phyloP scores from a whole-genome alignment of 78 protist genomes.

The Isochrysis galbana region DNA sequence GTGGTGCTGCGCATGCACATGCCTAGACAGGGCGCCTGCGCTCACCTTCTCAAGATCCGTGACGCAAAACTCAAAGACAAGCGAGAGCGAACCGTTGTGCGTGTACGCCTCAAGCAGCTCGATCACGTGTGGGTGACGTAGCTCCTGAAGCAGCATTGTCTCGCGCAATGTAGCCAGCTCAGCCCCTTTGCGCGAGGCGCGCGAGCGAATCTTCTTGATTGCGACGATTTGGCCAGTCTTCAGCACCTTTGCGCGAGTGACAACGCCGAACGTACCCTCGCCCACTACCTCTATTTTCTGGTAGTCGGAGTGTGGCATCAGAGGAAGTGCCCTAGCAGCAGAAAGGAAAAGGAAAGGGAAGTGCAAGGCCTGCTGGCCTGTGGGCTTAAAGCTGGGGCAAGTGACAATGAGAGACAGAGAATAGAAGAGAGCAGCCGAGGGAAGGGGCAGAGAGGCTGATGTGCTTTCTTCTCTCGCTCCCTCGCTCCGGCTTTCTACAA shows the following conservation, averaged over 20 bases:
- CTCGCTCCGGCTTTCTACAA: too few species aligned
- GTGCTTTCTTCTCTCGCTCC: too few species aligned
- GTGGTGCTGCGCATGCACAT: too few species aligned
- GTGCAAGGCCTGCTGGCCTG: too few species aligned
- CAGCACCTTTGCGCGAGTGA: conserved; percentile 85
- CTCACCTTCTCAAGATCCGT: conserved; percentile 22
- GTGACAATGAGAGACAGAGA: too few species aligned
- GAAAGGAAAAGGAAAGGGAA: too few species aligned
- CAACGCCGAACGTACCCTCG: conserved; percentile 99
- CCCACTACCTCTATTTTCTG: conserved; percentile 75
- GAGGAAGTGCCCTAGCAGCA: too few species aligned
- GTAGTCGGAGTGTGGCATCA: neutral
- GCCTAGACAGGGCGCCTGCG: too few species aligned
- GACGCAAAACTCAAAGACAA: conserved; percentile 14
- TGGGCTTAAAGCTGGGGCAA: too few species aligned
- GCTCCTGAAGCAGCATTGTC: neutral
- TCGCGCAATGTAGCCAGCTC: conserved; percentile 82
- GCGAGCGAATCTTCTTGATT: conserved; percentile 91
- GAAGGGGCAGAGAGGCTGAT: too few species aligned
- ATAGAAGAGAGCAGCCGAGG: too few species aligned
- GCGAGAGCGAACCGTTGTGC: neutral
- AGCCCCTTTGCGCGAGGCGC: conserved; percentile 62
- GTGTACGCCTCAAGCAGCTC: neutral
- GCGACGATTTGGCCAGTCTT: conserved; percentile 86
- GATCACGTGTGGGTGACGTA: conserved; percentile 15